These are phyloP conservation scores for Ammopiptanthus mongolicus DNA, from an alignment of 306 rosid genomes.

Conservation along the genomic window DNA sequence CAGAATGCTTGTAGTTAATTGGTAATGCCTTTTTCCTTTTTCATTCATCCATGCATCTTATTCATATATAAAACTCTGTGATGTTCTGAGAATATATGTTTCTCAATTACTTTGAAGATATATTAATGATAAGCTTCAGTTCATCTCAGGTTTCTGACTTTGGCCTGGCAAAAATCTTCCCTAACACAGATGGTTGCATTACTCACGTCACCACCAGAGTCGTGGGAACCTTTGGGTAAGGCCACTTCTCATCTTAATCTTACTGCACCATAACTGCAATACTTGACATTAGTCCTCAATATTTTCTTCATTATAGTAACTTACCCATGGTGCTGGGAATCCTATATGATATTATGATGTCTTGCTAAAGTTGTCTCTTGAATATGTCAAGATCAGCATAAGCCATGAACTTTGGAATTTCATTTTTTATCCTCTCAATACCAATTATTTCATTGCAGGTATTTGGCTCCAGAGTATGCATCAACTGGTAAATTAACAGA, in stretches of 20 bases:
- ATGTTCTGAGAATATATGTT: not conserved
- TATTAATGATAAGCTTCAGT: not conserved
- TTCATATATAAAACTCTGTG: not conserved
- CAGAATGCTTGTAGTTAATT: not conserved
- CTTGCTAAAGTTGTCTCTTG: not conserved
- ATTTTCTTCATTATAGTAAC: not conserved
- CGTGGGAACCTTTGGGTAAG: conserved; percentile 64
- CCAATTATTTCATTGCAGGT: conserved; percentile 28
- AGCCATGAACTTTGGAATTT: not conserved
- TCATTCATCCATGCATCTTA: not conserved
- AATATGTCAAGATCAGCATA: not conserved
- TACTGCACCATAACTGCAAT: not conserved
- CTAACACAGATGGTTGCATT: conserved; percentile 29
- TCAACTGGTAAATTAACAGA: conserved; percentile 62
- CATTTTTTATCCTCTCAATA: not conserved
- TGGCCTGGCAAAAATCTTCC: conserved; percentile 51
- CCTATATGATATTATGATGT: not conserved
- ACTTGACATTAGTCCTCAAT: not conserved
- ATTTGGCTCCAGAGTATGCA: conserved; percentile 68
- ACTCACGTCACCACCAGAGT: conserved; percentile 61
- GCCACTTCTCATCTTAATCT: not conserved
- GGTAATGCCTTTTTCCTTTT: not conserved
- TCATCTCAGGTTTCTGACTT: conserved; percentile 52
- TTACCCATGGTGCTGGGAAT: not conserved
- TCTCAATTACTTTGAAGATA: not conserved